Conservation (phyloP, 768 basidiomycete genomes). For the Punctularia strigosozonata region DNA sequence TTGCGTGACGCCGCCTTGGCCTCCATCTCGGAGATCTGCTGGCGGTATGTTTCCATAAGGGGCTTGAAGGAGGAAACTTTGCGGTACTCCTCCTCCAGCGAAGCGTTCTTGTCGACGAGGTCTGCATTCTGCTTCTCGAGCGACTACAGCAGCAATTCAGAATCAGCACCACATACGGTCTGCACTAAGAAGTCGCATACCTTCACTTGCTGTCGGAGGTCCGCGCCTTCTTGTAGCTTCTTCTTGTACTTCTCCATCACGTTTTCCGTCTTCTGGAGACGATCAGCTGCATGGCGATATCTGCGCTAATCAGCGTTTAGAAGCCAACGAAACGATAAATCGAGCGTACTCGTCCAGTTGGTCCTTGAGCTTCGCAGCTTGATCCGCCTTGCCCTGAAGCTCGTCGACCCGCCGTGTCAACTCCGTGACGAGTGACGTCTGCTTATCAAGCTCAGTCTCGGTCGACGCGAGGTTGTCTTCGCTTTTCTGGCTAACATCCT, state of each 20-base stretch:
- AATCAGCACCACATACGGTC: constrained; percentile 1
- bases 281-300: constrained; percentile 87
- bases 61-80: constrained; percentile 81
- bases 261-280: constrained; percentile 87
- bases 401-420: constrained; percentile 75
- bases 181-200: constrained; percentile 22
- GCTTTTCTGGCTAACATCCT: constrained; percentile 68
- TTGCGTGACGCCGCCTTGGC: constrained; percentile 48
- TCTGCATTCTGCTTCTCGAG: constrained; percentile 90
- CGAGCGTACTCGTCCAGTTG: constrained; percentile 81
- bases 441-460: constrained; percentile 78
- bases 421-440: constrained; percentile 54
- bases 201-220: constrained; percentile 78
- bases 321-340: neutral
- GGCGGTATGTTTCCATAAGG: constrained; percentile 87
- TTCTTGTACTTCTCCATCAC: constrained; percentile 99
- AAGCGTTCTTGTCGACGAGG: constrained; percentile 83
- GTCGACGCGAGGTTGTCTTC: constrained; percentile 82
- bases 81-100: constrained; percentile 86
- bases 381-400: constrained; percentile 64
- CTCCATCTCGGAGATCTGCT: constrained; percentile 75
- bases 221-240: constrained; percentile 91
- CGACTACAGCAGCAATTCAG: constrained; percentile 30
- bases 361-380: constrained; percentile 75
- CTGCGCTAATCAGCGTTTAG: constrained; percentile 23